Percentiles rank a stretch among this genome's conserved stretches.
Conservation (phyloP, 257 asterid species). For the Paulownia fortunei region DNA sequence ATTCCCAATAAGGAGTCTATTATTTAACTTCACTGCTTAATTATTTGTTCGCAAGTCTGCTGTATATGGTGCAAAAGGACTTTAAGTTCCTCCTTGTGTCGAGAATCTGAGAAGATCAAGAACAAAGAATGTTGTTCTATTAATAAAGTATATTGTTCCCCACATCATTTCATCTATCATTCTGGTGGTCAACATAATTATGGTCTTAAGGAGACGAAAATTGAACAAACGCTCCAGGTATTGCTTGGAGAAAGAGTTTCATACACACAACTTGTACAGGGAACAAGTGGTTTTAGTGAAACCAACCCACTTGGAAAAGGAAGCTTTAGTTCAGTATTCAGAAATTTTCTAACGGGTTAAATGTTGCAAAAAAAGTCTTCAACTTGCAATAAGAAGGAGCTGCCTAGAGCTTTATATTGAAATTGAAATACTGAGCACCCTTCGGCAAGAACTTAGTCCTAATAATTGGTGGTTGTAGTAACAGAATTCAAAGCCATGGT, state of each 20-base stretch:
- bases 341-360: conserved; percentile 30
- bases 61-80: conserved; percentile 33
- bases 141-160: conserved; percentile 35
- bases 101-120: not conserved
- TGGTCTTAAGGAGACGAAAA: conserved; percentile 23
- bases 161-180: not conserved
- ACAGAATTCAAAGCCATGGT: conserved; percentile 38
- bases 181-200: not conserved
- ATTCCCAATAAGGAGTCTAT: conserved; percentile 36
- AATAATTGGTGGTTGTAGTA: conserved; percentile 25
- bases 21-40: conserved; percentile 36
- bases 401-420: conserved; percentile 36
- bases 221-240: not conserved
- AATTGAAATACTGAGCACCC: conserved; percentile 29
- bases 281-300: conserved; percentile 23
- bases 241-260: conserved; percentile 37
- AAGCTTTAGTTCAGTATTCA: conserved; percentile 38
- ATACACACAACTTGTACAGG: conserved; percentile 35
- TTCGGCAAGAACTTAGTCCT: conserved; percentile 39
- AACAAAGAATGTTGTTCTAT: not conserved
- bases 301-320: conserved; percentile 35
- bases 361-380: conserved; percentile 41
- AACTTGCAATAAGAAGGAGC: conserved; percentile 29
- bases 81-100: conserved; percentile 33
- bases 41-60: conserved; percentile 35